Percentiles rank a stretch among this genome's conserved stretches.
Conservation (phyloP, 139 green algal genomes). For the Chlorella ohadii region DNA sequence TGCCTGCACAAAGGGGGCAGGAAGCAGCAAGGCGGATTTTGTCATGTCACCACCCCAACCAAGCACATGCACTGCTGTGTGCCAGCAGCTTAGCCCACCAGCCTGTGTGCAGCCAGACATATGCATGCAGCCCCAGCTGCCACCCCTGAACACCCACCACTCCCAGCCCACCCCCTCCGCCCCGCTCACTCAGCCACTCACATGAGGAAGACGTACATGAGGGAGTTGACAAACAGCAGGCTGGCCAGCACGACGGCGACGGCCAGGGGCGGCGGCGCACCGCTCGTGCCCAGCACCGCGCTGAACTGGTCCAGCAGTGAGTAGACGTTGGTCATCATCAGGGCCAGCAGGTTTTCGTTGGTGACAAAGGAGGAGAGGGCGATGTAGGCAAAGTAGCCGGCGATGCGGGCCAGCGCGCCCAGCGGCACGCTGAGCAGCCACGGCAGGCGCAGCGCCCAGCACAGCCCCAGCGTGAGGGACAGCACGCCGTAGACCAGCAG, state of each 20-base stretch:
- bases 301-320: slow-evolving; percentile 77
- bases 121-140: no score
- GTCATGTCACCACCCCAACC: no score
- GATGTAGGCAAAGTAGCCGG: slow-evolving; percentile 71
- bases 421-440: slow-evolving; percentile 55
- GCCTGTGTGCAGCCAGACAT: no score
- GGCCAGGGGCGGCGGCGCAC: slow-evolving; percentile 56
- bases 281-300: slow-evolving; percentile 56
- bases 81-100: no score
- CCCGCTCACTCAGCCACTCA: background rate
- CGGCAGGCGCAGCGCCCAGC: slow-evolving; percentile 44
- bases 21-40: no score
- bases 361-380: slow-evolving; percentile 68
- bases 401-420: slow-evolving; percentile 59
- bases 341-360: slow-evolving; percentile 82
- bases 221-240: slow-evolving; percentile 73
- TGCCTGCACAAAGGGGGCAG: slow-evolving; percentile 49
- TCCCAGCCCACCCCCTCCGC: no score
- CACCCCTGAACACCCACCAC: no score
- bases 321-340: slow-evolving; percentile 78
- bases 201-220: slow-evolving; percentile 63
- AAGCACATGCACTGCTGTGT: no score
- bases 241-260: slow-evolving; percentile 65
- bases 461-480: slow-evolving; percentile 62
- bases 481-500: slow-evolving; percentile 79